These are phyloP conservation scores for Penicillium argentinense DNA, from an alignment of 495 filamentous ascomycete species.

Conservation along the genomic window DNA sequence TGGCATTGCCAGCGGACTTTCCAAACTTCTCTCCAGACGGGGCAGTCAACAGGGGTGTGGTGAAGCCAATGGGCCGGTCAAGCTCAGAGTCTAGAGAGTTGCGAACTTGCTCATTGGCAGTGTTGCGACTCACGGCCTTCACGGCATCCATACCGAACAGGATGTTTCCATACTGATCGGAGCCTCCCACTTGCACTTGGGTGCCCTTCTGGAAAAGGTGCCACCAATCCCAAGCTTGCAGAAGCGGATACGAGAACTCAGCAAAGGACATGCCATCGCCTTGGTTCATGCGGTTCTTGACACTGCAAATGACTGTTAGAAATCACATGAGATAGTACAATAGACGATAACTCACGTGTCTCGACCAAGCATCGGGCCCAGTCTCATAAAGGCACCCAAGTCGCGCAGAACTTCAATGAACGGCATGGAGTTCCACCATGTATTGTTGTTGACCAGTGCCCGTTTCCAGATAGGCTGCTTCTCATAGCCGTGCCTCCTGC, in stretches of 20 bases:
- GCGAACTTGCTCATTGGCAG: conserved; percentile 26
- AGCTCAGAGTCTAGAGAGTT: conserved; percentile 32
- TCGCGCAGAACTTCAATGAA: conserved; percentile 71
- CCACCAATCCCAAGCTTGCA: conserved; percentile 99
- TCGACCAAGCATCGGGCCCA: conserved; percentile 83
- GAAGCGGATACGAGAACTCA: conserved; percentile 88
- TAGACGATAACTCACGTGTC: conserved; percentile 90
- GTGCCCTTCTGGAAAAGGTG: conserved; percentile 65
- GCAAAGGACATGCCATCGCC: conserved; percentile 91
- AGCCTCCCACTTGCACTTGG: conserved; percentile 87
- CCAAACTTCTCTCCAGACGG: conserved; percentile 87
- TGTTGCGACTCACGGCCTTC: conserved; percentile 63
- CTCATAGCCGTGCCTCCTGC: conserved; percentile 58
- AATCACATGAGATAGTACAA: too few species aligned
- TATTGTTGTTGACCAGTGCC: conserved; percentile 72
- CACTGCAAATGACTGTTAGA: conserved; percentile 49
- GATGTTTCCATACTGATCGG: conserved; percentile 97
- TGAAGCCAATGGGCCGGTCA: conserved; percentile 73
- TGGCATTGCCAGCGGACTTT: conserved; percentile 90
- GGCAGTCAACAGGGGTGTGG: conserved; percentile 84
- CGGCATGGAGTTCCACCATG: conserved; percentile 70
- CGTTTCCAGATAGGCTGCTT: conserved; percentile 62
- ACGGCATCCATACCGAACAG: conserved; percentile 84
- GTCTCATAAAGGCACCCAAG: conserved; percentile 67
- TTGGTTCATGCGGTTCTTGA: conserved; percentile 74